Percentiles rank a stretch among this genome's conserved stretches.
These are phyloP conservation scores for Colletotrichum siamense DNA, from an alignment of 2,329 filamentous ascomycete species.

Conservation along the genomic window DNA sequence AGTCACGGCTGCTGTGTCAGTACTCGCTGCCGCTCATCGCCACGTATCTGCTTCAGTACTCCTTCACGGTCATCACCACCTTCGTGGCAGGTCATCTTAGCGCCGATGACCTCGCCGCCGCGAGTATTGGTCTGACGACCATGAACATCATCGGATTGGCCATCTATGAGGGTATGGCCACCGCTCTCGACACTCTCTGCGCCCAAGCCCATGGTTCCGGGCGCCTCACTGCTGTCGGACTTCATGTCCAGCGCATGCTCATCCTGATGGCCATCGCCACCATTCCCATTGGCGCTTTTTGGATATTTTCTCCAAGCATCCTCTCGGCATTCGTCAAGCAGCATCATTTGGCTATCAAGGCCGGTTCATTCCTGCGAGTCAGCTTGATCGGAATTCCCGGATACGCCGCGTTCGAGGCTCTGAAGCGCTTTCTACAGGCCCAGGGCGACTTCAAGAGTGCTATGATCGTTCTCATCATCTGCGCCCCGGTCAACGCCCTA, in stretches of 20 bases:
- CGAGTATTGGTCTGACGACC: conserved; percentile 56
- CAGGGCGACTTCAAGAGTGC: conserved; percentile 59
- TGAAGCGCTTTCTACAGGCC: conserved; percentile 60
- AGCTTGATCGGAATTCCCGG: conserved; percentile 56
- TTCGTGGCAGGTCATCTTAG: conserved; percentile 58
- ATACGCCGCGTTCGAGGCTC: conserved; percentile 58
- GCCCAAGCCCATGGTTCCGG: conserved; percentile 58
- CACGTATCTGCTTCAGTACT: conserved; percentile 58
- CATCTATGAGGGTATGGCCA: conserved; percentile 56
- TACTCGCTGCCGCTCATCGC: conserved; percentile 55
- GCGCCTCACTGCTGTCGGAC: conserved; percentile 49
- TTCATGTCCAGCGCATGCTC: conserved; percentile 59
- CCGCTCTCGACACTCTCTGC: conserved; percentile 55
- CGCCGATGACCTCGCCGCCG: conserved; percentile 56
- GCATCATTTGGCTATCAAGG: conserved; percentile 50
- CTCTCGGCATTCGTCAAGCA: conserved; percentile 52
- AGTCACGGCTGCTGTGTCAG: conserved; percentile 15
- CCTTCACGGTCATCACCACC: conserved; percentile 55
- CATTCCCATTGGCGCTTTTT: conserved; percentile 53
- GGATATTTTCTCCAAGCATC: conserved; percentile 53
- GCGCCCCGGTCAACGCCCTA: conserved; percentile 51
- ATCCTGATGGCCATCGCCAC: conserved; percentile 51
- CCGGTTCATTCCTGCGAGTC: conserved; percentile 53
- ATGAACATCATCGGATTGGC: conserved; percentile 60
- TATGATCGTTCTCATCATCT: conserved; percentile 50